A percentile compares a stretch with the other conserved stretches of the same genome.
These are phyloP conservation scores for Caryopteris hybrid DNA, from an alignment of 305 asterid genomes.

Conservation along the genomic window DNA sequence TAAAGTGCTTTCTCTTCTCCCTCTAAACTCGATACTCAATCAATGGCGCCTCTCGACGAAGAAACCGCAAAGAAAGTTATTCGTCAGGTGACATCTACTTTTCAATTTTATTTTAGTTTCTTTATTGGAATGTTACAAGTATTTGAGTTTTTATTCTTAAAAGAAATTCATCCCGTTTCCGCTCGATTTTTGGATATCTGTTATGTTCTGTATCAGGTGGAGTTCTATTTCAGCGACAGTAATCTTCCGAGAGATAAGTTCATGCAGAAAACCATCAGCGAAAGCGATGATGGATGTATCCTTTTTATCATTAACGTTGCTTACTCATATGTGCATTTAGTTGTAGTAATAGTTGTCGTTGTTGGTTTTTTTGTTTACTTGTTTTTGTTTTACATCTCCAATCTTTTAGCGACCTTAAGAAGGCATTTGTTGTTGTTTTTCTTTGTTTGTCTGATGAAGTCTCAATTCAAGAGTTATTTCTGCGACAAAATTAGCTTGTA, in stretches of 20 bases:
- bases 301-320: conserved; percentile 22
- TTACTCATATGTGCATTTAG: not conserved
- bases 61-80: conserved; percentile 82
- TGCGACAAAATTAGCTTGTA: not conserved
- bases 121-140: not conserved
- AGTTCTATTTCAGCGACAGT: conserved; percentile 95
- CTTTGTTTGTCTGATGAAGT: not conserved
- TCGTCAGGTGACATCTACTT: conserved; percentile 60
- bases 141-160: not conserved
- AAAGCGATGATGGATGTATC: conserved; percentile 93
- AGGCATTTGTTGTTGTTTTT: not conserved
- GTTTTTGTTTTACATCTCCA: not conserved
- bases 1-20: not conserved
- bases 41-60: conserved; percentile 60
- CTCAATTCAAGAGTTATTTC: not conserved
- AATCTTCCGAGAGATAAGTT: conserved; percentile 86
- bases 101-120: not conserved
- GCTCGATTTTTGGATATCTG: not conserved
- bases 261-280: conserved; percentile 57
- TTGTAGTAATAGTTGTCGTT: not conserved
- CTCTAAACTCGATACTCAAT: not conserved
- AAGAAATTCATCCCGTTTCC: not conserved
- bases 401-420: not conserved
- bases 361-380: too few species aligned
- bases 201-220: conserved; percentile 50